Conservation (phyloP, 768 basidiomycete genomes). For the Phallus indusiatus region DNA sequence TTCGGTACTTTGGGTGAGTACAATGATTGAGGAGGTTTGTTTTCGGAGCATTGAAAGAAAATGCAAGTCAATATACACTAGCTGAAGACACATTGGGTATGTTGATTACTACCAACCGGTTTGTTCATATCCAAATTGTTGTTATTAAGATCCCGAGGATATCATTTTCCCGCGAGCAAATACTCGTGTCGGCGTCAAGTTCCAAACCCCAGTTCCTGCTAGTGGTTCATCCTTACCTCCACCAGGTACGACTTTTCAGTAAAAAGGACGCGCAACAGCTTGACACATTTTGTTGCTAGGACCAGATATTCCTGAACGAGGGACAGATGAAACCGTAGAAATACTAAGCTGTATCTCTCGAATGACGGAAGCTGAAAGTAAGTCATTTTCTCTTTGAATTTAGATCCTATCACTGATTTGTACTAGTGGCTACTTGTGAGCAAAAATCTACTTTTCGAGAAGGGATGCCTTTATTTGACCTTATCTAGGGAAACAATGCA, state of each 20-base stretch:
- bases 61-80: slow-evolving; percentile 72
- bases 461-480: not conserved
- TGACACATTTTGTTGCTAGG: not conserved
- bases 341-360: slow-evolving; percentile 55
- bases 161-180: slow-evolving; percentile 91
- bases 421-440: slow-evolving; percentile 50
- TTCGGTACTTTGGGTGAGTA: slow-evolving; percentile 92
- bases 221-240: slow-evolving; percentile 4
- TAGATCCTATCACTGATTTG: not conserved
- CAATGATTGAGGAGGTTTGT: not conserved
- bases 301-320: slow-evolving; percentile 41
- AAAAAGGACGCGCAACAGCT: not conserved
- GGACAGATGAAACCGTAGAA: slow-evolving; percentile 67
- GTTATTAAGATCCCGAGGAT: slow-evolving; percentile 77
- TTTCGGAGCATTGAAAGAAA: not conserved
- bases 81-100: slow-evolving; percentile 86
- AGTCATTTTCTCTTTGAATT: slow-evolving; percentile 19
- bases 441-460: not conserved
- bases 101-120: slow-evolving; percentile 18
- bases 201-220: slow-evolving; percentile 51
- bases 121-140: slow-evolving; percentile 19
- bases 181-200: slow-evolving; percentile 84
- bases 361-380: slow-evolving; percentile 61
- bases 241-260: not conserved
- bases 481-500: slow-evolving; percentile 56